A percentile compares a stretch with the other conserved stretches of the same genome.
Evolutionary conservation across 257 asterid species (phyloP).

Genomic region (Knoxia roxburghii): DNA sequence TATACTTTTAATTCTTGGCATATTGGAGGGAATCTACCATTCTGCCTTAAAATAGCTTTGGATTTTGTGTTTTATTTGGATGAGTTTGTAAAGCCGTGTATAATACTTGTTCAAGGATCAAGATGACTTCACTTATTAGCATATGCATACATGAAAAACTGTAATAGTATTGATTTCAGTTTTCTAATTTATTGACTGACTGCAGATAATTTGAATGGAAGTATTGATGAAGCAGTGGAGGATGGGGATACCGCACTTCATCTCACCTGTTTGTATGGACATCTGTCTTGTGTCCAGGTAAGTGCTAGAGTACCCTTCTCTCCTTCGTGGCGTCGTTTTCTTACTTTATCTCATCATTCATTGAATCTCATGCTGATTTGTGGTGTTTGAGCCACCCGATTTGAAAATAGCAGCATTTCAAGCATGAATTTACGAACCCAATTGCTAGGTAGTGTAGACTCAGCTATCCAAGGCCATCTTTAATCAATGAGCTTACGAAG

Average conservation of each 20-base stretch:
- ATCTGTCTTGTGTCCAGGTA: constrained; percentile 78
- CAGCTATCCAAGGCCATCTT: neutral
- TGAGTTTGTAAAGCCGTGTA: neutral
- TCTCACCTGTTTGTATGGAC: constrained; percentile 82
- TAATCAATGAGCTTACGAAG: neutral
- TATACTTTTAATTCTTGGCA: neutral
- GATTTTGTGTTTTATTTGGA: neutral
- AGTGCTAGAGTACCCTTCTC: neutral
- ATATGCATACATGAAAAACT: neutral
- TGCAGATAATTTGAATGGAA: constrained; percentile 61
- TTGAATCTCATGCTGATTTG: neutral
- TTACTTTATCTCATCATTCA: neutral
- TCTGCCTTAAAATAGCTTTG: neutral
- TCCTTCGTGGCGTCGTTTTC: neutral
- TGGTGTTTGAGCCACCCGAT: neutral
- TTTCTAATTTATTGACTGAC: constrained; percentile 8
- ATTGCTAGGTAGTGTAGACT: neutral
- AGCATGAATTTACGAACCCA: neutral
- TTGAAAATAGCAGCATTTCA: neutral
- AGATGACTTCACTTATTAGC: neutral
- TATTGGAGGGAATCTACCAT: neutral
- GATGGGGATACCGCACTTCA: constrained; percentile 97
- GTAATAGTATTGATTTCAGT: neutral
- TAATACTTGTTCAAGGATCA: neutral
- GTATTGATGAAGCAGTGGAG: constrained; percentile 73